phyloP scores from a whole-genome alignment of 208 protist species.

The Naegleria lovaniensis region DNA sequence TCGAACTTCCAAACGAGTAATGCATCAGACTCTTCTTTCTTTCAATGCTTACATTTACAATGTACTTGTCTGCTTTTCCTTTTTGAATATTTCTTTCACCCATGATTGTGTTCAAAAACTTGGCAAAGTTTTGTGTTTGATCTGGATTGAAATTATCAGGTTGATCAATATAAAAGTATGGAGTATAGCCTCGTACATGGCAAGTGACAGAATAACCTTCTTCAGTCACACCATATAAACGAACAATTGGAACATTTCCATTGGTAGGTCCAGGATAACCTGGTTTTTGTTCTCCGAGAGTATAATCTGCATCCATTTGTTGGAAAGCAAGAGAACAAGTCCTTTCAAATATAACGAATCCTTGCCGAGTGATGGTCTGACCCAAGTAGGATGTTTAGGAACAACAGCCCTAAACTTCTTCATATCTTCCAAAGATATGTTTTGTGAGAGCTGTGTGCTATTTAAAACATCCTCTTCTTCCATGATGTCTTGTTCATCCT shows the following conservation, averaged over 20 bases:
- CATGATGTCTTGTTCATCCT: background rate
- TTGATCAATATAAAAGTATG: conserved; percentile 59
- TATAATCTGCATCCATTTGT: conserved; percentile 21
- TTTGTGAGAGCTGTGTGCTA: background rate
- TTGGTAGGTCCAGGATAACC: background rate
- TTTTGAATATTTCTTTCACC: background rate
- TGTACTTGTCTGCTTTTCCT: background rate
- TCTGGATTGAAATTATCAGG: conserved; percentile 34
- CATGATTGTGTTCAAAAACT: background rate
- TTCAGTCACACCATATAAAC: conserved; percentile 54
- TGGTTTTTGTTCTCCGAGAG: background rate
- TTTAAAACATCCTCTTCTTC: background rate
- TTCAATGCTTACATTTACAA: background rate
- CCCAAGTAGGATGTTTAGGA: background rate
- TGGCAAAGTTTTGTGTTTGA: background rate
- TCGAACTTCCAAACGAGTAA: background rate
- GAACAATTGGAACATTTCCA: conserved; percentile 38
- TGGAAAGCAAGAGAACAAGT: background rate
- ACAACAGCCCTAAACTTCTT: background rate
- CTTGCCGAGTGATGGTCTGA: background rate
- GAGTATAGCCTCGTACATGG: conserved; percentile 56
- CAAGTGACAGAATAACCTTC: conserved; percentile 47
- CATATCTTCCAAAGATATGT: background rate
- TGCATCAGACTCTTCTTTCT: background rate
- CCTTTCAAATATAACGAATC: background rate